Conservation (phyloP, 306 rosid genomes). For the Vicia villosa region DNA sequence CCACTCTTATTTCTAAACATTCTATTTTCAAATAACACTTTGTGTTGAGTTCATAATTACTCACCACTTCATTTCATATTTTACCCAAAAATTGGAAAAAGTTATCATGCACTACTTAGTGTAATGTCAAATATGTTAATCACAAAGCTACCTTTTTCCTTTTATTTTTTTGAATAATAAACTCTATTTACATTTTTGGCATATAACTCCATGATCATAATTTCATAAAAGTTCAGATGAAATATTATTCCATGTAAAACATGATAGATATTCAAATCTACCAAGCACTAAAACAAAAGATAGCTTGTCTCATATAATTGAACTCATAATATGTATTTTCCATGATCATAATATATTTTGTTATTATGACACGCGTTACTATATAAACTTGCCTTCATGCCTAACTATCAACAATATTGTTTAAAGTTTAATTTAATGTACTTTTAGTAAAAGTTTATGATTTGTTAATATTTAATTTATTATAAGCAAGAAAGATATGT, state of each 20-base stretch:
- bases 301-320: too few species aligned
- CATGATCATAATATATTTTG: too few species aligned
- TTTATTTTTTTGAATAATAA: background rate
- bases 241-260: too few species aligned
- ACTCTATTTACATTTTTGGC: conserved; percentile 13
- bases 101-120: conserved; percentile 16
- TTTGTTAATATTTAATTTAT: background rate
- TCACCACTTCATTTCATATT: background rate
- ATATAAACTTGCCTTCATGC: background rate
- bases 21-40: background rate
- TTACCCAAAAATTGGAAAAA: conserved; percentile 33
- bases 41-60: conserved; percentile 27
- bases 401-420: background rate
- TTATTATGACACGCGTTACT: background rate
- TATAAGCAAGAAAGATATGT: background rate
- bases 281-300: background rate
- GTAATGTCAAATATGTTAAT: conserved; percentile 6
- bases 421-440: background rate
- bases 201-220: background rate
- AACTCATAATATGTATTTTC: too few species aligned
- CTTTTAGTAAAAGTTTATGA: background rate
- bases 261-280: conserved; percentile 4
- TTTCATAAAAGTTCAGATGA: background rate
- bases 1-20: conserved; percentile 22
- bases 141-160: background rate